Evolutionary conservation across 495 filamentous ascomycete species (phyloP).

Genomic region (Penicillium argentinense): DNA sequence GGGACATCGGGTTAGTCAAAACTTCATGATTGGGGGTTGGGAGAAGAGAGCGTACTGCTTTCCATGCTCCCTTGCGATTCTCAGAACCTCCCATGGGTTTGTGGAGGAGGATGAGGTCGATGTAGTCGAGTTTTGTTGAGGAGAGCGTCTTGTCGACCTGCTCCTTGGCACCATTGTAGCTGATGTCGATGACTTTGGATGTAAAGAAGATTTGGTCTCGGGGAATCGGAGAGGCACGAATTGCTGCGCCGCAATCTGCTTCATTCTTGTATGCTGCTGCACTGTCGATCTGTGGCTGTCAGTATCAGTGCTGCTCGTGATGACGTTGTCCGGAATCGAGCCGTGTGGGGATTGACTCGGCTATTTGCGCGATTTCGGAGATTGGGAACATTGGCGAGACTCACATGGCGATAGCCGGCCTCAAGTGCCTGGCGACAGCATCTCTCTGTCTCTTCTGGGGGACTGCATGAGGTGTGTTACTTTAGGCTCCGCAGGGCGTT

Average conservation of each 20-base stretch:
- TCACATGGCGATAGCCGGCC: slow-evolving; percentile 66
- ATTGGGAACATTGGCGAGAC: too few species aligned
- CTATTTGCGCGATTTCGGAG: too few species aligned
- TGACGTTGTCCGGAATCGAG: too few species aligned
- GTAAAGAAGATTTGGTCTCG: slow-evolving; percentile 68
- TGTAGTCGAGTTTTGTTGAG: slow-evolving; percentile 55
- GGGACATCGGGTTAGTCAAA: too few species aligned
- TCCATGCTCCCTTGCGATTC: slow-evolving; percentile 61
- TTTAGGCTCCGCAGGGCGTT: neutral
- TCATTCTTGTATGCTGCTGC: slow-evolving; percentile 67
- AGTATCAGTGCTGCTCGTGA: neutral
- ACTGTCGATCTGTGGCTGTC: slow-evolving; percentile 49
- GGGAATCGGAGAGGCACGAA: slow-evolving; percentile 43
- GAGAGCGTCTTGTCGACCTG: slow-evolving; percentile 57
- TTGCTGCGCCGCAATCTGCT: slow-evolving; percentile 56
- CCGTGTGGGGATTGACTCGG: too few species aligned
- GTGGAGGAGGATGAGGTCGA: slow-evolving; percentile 68
- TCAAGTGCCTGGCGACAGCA: slow-evolving; percentile 54
- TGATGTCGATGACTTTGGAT: slow-evolving; percentile 59
- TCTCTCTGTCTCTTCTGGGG: slow-evolving; percentile 7
- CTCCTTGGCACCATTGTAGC: slow-evolving; percentile 55
- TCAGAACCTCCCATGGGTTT: slow-evolving; percentile 62
- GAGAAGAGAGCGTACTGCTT: slow-evolving; percentile 42
- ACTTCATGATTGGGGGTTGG: too few species aligned
- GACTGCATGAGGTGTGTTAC: slow-evolving; percentile 4